Percentiles rank a stretch among this genome's conserved stretches.
Conservation (phyloP, 345 rosid genomes). For the Rhizophora mangle region DNA sequence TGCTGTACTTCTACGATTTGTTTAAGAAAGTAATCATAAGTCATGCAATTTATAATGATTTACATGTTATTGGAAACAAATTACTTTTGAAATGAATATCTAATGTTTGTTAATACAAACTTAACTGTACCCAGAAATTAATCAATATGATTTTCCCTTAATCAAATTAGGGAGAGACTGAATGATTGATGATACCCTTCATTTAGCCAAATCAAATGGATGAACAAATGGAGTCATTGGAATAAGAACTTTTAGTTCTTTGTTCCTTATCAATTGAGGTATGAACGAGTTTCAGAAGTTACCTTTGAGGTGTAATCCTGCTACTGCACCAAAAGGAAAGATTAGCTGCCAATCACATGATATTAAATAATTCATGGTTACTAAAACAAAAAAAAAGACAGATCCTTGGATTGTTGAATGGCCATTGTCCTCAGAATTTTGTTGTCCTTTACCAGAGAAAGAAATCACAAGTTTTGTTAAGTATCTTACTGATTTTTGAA, state of each 20-base stretch:
- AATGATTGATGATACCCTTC: background rate
- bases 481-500: too few relatives aligned
- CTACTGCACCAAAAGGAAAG: too few relatives aligned
- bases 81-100: background rate
- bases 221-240: background rate
- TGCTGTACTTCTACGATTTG: conserved; percentile 4
- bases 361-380: background rate
- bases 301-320: background rate
- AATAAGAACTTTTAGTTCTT: background rate
- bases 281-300: conserved; percentile 6
- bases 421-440: background rate
- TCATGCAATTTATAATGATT: background rate
- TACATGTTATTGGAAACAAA: background rate
- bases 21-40: conserved; percentile 7
- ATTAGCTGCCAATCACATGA: too few relatives aligned
- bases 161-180: conserved; percentile 1
- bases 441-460: background rate
- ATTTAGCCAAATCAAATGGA: background rate
- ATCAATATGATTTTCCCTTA: conserved; percentile 1
- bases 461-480: background rate
- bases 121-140: background rate
- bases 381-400: background rate
- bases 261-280: background rate
- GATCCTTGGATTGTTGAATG: background rate
- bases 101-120: background rate